Conservation (phyloP, 1,284 basidiomycete species). For the Fomitiporia mediterranea region DNA sequence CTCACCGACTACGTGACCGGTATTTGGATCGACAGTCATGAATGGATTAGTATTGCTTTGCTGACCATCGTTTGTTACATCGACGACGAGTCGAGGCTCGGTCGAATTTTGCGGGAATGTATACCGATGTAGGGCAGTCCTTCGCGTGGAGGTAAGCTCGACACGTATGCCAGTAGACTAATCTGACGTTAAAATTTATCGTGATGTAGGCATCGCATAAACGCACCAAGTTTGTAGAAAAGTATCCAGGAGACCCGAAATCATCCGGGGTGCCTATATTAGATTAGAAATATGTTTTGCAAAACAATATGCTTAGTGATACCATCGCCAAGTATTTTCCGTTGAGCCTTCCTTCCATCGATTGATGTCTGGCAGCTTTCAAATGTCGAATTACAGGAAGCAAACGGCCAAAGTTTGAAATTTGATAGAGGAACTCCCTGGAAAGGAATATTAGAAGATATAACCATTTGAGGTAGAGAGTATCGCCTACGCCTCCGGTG, state of each 20-base stretch:
- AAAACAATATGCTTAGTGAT: not conserved
- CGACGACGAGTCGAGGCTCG: conserved; percentile 22
- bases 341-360: conserved; percentile 10
- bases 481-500: conserved; percentile 22
- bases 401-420: conserved; percentile 21
- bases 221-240: conserved; percentile 22
- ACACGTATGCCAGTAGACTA: conserved; percentile 22
- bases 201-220: not conserved
- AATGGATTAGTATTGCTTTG: conserved; percentile 18
- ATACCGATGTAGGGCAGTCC: conserved; percentile 23
- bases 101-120: conserved; percentile 23
- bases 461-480: not conserved
- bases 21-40: conserved; percentile 21
- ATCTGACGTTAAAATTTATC: not conserved
- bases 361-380: conserved; percentile 21
- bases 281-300: not conserved
- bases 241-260: conserved; percentile 23
- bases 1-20: conserved; percentile 15
- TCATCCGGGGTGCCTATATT: conserved; percentile 19
- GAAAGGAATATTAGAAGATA: not conserved
- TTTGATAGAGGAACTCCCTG: conserved; percentile 21
- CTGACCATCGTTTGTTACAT: conserved; percentile 23
- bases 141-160: conserved; percentile 23
- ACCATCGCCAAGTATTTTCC: conserved; percentile 18
- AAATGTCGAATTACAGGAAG: conserved; percentile 20